Evolutionary conservation across 2,329 filamentous ascomycete species (phyloP).

Genomic region (Rhinocladiella similis): DNA sequence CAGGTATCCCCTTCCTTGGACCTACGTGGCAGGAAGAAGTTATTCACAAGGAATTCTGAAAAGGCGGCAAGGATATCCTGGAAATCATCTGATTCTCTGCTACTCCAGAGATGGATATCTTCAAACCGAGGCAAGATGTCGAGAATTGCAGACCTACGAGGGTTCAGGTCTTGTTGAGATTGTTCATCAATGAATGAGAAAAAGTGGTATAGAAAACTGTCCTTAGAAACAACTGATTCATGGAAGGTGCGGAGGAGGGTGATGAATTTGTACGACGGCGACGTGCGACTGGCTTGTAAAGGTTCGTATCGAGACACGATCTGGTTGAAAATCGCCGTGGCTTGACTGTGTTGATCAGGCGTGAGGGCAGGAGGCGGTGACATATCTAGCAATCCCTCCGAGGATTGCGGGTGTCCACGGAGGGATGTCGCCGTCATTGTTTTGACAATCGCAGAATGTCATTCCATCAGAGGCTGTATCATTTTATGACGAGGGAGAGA

Average conservation of each 20-base stretch:
- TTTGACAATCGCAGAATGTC: too few species aligned
- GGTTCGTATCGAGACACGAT: not conserved
- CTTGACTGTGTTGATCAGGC: conserved; percentile 5
- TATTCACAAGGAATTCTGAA: conserved; percentile 28
- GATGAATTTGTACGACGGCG: conserved; percentile 1
- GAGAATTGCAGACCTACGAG: too few species aligned
- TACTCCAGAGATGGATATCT: too few species aligned
- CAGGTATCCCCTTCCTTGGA: not conserved
- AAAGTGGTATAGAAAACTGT: conserved; percentile 25
- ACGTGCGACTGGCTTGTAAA: not conserved
- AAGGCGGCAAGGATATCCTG: conserved; percentile 13
- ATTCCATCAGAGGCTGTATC: too few species aligned
- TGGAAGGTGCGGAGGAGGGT: conserved; percentile 6
- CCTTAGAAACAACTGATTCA: conserved; percentile 21
- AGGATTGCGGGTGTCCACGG: too few species aligned
- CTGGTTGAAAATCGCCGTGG: conserved; percentile 2
- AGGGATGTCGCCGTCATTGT: too few species aligned
- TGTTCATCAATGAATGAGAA: conserved; percentile 1
- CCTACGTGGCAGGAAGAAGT: conserved; percentile 29
- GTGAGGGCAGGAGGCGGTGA: conserved; percentile 1
- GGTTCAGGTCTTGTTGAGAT: too few species aligned
- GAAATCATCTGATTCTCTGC: not conserved
- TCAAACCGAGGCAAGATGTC: too few species aligned
- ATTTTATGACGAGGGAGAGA: too few species aligned
- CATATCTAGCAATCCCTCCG: not conserved